Evolutionary conservation across 2,329 filamentous ascomycete genomes (phyloP), one percentile per base, ranked within the genome.

Genomic region (Gaeumannomyces sp.): DNA sequence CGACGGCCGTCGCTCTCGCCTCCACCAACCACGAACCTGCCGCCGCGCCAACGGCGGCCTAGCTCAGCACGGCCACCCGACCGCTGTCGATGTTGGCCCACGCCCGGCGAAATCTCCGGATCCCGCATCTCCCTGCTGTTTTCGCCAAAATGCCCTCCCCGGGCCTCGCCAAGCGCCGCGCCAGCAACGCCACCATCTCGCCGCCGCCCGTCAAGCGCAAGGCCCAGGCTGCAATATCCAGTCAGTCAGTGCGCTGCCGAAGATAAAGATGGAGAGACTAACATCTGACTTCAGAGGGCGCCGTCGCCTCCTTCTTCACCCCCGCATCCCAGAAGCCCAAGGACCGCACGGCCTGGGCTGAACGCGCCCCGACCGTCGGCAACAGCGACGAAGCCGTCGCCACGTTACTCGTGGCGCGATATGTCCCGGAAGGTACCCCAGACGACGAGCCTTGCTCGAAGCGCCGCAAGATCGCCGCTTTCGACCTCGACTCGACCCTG

Each of bases 221-320:
- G 67, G 70, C 80, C 13, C 81, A 84, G 69, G 82, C 80, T 69
- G 76, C 74, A 56, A 83, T 82, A 62, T 83, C 83, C 59, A 83
- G 82, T 84, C 70, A 67, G 79, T 19, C 59, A 4, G 1, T 11
- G 4, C 10, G 14, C 33, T 53, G 31, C 16, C 50, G 22, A 38
- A 19, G 25, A 6, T 22, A 8, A 7, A 10, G 5, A 7, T 8
- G 45, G 45, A 22, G 1, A 7, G 29, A 35, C 28, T 64, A 69
- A 74, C 65, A 73, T 58, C 65, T 16, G 27, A 11, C 13, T 29
- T 10, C 29, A 91, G 89, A 87, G 74, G 86, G 77, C 66, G 86
- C 89, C 1, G 86, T 96, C 1, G 85, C 90, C 27, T 92, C 85
- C 64, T 98, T 98, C 80, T 98, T 98, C 77, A 96, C 89, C 0